Base-by-base conservation (phyloP, 306 rosid species). In the Castanea mollissima region DNA sequence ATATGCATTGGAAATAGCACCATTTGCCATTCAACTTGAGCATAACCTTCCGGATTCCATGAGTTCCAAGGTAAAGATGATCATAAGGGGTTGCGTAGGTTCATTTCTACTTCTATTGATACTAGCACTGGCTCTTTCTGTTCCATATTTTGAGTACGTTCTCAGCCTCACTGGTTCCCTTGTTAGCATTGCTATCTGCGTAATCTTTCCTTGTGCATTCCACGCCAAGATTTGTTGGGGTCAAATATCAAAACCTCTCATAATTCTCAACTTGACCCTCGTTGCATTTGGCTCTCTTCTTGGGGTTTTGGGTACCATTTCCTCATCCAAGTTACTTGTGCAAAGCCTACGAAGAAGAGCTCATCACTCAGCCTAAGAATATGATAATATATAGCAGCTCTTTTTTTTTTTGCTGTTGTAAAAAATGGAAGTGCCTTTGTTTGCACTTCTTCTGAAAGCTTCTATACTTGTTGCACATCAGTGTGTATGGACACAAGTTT, bases 161-260 rank as follows among this genome's bases (percentile, higher is more conserved):
- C 91, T 93, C 0, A 80, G 89, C 81, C 96, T 93, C 83, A 93
- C 96, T 9, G 97, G 97, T 10, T 93, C 96, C 15, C 89, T 93
- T 27, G 81, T 89, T 12, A 87, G 90, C 64, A 63, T 71, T 3
- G 84, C 55, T 0, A 77, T 93, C 12, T 77, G 85, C 69, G 69
- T 93, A 54, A 75, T 89, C 55, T 55, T 93, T 5, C 97, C 88
- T 8, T 88, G 90, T 85, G 89, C 67, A 57, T 91, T 91, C 81
- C 84, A 93, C 80, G 3, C 75, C 29, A 91, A 88, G 91, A 91
- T 89, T 6, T 93, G 35, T 62, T 88, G 97, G 96, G 70, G 70
- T 56, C 88, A 87, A 9, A 83, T 88, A 4, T 44, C 90, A 73
- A 87, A 70, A 27, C 83, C 87, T 35, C 19, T 81, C 49, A 8